Base-by-base conservation (phyloP, 768 basidiomycete species). In the Trametes sanguinea region DNA sequence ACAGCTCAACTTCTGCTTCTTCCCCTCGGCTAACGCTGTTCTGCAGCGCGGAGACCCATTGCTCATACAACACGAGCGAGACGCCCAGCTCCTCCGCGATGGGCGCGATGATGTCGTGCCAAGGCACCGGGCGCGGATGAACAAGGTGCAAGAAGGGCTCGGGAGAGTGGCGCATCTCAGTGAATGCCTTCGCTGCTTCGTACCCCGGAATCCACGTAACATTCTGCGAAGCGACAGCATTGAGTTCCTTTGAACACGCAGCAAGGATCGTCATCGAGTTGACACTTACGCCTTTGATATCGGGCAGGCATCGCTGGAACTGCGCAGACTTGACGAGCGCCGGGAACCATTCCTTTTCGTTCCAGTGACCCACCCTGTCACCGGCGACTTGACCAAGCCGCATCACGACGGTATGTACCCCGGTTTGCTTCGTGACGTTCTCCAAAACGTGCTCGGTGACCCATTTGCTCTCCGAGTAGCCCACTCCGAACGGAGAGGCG, bases 61-160 rank as follows among this genome's bases (percentile, higher is more conserved):
- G 63, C 4, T 39, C 45, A 58, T 66, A 74, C 16, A 73, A 59
- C 11, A 73, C 69, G 22, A 69, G 54, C 3, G 65, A 67, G 35
- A 74, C 58, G n/a, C 54, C 40, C 13, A 75, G 64, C 14, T 60
- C 51, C 8, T 45, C 33, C 1, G 61, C 58, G 46, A 67, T 64
- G 2, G 64, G 57, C 4, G 48, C 30, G 2, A 64, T 39, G 30
- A 65, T 27, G 4, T 43, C n/a, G 50, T 65, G 62, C 76, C 78
- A 80, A 3, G 69, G 46, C 2, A 73, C 62, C 3, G 77, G 73
- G 6, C 68, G 66, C 13, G 81, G 81, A 63, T 82, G 80, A 0
- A 79, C 71, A 6, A 83, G 60, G 61, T 81, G 76, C 54, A 78
- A 60, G 16, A 72, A 53, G 14, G 54, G 54, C 44, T 55, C 52